Evolutionary conservation across 106 monocot species (phyloP).

Genomic region (Acanthochlamys bracteata): DNA sequence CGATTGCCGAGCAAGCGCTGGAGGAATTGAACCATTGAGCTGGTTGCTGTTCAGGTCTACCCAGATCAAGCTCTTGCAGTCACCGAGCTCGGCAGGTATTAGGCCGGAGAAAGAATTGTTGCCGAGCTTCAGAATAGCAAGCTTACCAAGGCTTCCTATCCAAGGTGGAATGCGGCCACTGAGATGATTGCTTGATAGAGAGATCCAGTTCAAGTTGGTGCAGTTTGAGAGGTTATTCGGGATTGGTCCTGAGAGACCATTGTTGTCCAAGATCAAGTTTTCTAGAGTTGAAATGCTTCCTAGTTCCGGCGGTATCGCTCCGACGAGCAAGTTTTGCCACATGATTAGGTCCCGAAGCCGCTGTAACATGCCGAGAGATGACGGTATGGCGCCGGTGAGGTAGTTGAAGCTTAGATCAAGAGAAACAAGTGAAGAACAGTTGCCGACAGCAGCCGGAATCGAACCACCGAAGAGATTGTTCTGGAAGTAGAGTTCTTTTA

Average conservation of each 20-base stretch:
- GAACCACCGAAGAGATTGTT: constrained; percentile 52
- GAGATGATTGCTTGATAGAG: constrained; percentile 66
- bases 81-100: constrained; percentile 80
- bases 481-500: constrained; percentile 63
- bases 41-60: constrained; percentile 77
- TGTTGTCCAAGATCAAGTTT: constrained; percentile 84
- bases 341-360: constrained; percentile 54
- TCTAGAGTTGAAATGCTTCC: constrained; percentile 24
- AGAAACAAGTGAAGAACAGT: constrained; percentile 53
- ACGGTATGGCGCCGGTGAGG: constrained; percentile 51
- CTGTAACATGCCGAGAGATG: constrained; percentile 31
- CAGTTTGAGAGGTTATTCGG: constrained; percentile 47
- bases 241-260: constrained; percentile 54
- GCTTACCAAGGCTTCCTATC: constrained; percentile 53
- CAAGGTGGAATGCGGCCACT: constrained; percentile 56
- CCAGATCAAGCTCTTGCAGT: constrained; percentile 93
- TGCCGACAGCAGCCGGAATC: constrained; percentile 41
- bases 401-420: constrained; percentile 81
- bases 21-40: constrained; percentile 62
- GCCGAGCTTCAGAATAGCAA: constrained; percentile 86
- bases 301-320: constrained; percentile 61
- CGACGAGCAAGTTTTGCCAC: constrained; percentile 81
- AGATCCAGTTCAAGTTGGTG: constrained; percentile 72
- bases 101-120: constrained; percentile 87
- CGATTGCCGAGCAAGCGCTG: constrained; percentile 58